Evolutionary conservation across 371 early-diverging fungal species (phyloP).

Genomic region (Mortierella sp.): DNA sequence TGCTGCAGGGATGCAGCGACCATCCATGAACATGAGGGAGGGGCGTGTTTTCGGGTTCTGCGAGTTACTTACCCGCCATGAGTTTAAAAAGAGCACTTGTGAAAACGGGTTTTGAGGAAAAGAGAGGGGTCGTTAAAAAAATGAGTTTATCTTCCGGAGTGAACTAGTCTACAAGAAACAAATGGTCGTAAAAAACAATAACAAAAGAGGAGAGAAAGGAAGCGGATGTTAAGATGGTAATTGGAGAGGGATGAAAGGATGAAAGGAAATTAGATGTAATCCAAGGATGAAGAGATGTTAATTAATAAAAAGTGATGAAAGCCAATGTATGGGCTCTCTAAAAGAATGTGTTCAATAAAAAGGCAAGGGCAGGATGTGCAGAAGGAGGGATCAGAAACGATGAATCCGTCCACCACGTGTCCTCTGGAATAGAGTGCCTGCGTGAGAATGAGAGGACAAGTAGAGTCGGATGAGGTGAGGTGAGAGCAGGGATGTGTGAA

Average conservation of each 20-base stretch:
- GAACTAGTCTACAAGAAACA: conserved; percentile 2
- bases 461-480: neutral
- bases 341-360: too few relatives aligned
- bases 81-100: neutral
- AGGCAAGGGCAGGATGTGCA: too few relatives aligned
- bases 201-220: neutral
- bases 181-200: conserved; percentile 1
- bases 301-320: conserved; percentile 2
- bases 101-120: neutral
- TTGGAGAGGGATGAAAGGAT: neutral
- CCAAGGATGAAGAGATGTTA: neutral
- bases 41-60: neutral
- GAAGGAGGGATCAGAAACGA: neutral
- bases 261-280: conserved; percentile 3
- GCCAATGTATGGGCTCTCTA: conserved; percentile 3
- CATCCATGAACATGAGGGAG: neutral
- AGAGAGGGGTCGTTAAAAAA: neutral
- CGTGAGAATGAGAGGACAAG: conserved; percentile 11
- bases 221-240: conserved; percentile 1
- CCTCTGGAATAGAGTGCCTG: too few relatives aligned
- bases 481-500: neutral
- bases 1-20: neutral
- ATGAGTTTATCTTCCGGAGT: neutral
- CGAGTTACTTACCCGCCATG: neutral
- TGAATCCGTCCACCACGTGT: too few relatives aligned